Percentiles rank a stretch among this genome's conserved stretches.
Conservation (phyloP, 345 rosid genomes). For the Euphorbia tirucalli region DNA sequence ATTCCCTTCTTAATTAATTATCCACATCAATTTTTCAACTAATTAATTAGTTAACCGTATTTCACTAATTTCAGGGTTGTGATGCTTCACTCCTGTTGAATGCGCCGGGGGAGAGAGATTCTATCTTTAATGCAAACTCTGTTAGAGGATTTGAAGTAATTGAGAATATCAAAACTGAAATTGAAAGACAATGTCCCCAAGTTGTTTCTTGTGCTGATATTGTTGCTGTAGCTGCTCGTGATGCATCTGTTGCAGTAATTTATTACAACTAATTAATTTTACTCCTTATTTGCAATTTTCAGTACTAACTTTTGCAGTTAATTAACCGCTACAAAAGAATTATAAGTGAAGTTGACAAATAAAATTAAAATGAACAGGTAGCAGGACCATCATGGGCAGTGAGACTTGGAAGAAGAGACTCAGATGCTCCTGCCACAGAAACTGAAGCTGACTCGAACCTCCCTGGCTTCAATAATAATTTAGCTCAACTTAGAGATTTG, state of each 20-base stretch:
- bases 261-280: too few species aligned
- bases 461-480: not conserved
- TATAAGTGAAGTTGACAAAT: too few species aligned
- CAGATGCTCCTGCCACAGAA: not conserved
- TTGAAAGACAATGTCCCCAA: conserved; percentile 22
- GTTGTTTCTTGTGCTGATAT: conserved; percentile 38
- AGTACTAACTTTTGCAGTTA: too few species aligned
- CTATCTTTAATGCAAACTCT: conserved; percentile 17
- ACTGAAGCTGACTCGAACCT: not conserved
- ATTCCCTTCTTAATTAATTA: too few species aligned
- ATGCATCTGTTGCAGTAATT: conserved; percentile 27
- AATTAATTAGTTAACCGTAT: too few species aligned
- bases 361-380: not conserved
- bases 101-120: conserved; percentile 25
- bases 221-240: conserved; percentile 33
- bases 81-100: conserved; percentile 32
- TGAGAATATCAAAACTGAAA: conserved; percentile 23
- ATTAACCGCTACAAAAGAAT: too few species aligned
- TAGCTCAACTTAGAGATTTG: not conserved
- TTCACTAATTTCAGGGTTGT: conserved; percentile 29
- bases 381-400: conserved; percentile 4
- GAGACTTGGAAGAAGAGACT: conserved; percentile 10
- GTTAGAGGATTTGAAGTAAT: conserved; percentile 34
- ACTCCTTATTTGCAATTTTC: too few species aligned
- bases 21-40: too few species aligned